These are phyloP conservation scores for Drechmeria coniospora DNA, from an alignment of 2,329 filamentous ascomycete species.

Conservation along the genomic window DNA sequence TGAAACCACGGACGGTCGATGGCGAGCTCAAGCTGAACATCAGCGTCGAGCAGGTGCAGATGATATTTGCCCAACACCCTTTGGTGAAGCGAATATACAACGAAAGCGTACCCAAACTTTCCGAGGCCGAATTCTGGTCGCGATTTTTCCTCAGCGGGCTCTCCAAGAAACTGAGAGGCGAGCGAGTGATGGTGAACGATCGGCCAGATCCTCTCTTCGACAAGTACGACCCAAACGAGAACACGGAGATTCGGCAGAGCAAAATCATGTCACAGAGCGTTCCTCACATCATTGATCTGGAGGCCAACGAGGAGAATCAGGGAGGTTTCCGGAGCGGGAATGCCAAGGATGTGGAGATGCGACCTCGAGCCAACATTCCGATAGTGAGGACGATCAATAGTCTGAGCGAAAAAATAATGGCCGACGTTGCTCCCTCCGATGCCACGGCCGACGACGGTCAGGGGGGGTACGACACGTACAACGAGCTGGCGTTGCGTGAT, in stretches of 20 bases:
- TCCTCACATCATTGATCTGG: conserved; percentile 80
- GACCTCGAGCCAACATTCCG: conserved; percentile 64
- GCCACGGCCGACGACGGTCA: conserved; percentile 39
- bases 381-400: conserved; percentile 83
- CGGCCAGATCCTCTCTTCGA: conserved; percentile 67
- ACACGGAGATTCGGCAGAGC: conserved; percentile 36
- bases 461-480: conserved; percentile 58
- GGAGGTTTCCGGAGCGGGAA: conserved; percentile 73
- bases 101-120: conserved; percentile 73
- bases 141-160: conserved; percentile 85
- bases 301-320: conserved; percentile 89
- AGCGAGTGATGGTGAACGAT: conserved; percentile 68
- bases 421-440: conserved; percentile 69
- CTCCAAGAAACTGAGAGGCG: conserved; percentile 81
- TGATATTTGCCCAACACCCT: conserved; percentile 87
- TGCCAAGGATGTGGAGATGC: conserved; percentile 78
- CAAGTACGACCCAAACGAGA: conserved; percentile 64
- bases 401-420: conserved; percentile 86
- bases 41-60: conserved; percentile 78
- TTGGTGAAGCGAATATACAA: conserved; percentile 83
- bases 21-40: conserved; percentile 63
- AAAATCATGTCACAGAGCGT: conserved; percentile 49
- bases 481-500: conserved; percentile 64
- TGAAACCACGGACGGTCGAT: conserved; percentile 48
- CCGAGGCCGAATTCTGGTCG: conserved; percentile 76